Base-by-base conservation (phyloP, 345 rosid species). In the Ceriops zippeliana region DNA sequence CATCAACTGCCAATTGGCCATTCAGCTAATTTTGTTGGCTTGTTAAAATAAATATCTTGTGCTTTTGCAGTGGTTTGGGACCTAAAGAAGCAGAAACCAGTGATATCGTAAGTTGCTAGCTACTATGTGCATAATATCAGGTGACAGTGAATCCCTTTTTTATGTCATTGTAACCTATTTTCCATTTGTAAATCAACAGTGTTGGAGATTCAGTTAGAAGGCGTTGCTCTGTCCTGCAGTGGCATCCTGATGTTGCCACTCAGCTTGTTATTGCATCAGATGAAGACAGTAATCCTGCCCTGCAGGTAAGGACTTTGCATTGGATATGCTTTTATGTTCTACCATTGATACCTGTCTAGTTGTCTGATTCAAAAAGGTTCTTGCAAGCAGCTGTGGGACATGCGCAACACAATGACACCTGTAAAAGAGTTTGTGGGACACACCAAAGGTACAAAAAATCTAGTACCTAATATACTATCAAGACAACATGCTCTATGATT, bases 181-280 rank as follows among this genome's bases (percentile, higher is more conserved):
- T 28, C 8, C 46, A 34, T 65, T 9, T 76, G 35, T 72, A 67
- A 63, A 66, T 81, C 65, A 68, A 77, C 89, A 96, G 99, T 71
- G 86, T 96, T 80, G 78, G 89, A 75, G 99, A 96, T 84, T 89
- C 99, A 57, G 66, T 82, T 79, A 84, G 96, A 78, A 87, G 97
- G 73, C 86, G 98, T n/a, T 89, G 99, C 85, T 92, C 99, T 68
- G 99, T 96, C 78, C 83, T 96, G 82, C 99, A 96, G 76, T 96
- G 99, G 99, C 88, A 96, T 79, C 99, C 99, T 76, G 96, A 92
- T 75, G 79, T 90, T 76, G 91, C 99, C 70, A 96, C 99, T 73
- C 97, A 96, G 81, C 96, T 95, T 68, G 84, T 92, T 84, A 88
- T 96, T 83, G 98, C 99, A 37, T 96, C 99, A 47, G 99, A 96